Evolutionary conservation across 108 stramenopile species (phyloP).

Genomic region (Pseudonitzschia multiseries): DNA sequence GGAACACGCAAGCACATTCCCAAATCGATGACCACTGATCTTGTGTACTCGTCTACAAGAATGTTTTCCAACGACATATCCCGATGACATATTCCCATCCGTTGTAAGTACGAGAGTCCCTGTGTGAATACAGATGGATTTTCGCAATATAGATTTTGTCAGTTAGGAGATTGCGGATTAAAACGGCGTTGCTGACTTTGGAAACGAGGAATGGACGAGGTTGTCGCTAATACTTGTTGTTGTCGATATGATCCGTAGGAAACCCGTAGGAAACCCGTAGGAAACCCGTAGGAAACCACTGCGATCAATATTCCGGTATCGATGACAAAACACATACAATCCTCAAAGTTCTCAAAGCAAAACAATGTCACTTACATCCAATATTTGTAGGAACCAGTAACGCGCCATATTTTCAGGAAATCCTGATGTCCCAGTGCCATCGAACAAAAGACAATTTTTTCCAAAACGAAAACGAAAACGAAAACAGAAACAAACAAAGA

Average conservation of each 20-base stretch:
- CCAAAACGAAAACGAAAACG: neutral
- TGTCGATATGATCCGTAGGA: too few relatives aligned
- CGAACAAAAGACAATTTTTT: too few relatives aligned
- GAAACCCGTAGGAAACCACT: neutral
- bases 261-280: too few relatives aligned
- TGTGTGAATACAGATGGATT: constrained; percentile 16
- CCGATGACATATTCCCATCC: constrained; percentile 65
- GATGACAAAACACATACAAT: too few relatives aligned
- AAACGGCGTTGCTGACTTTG: neutral
- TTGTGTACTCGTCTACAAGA: constrained; percentile 58
- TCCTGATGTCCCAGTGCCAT: constrained; percentile 5
- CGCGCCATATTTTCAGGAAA: constrained; percentile 68
- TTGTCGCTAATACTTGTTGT: too few relatives aligned
- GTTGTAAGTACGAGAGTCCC: constrained; percentile 71
- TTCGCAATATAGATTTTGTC: neutral
- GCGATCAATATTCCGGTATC: too few relatives aligned
- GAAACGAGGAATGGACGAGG: too few relatives aligned
- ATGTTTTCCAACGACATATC: constrained; percentile 83
- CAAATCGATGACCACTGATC: constrained; percentile 71
- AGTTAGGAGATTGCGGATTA: too few relatives aligned
- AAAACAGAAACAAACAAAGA: neutral
- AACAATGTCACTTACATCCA: constrained; percentile 44
- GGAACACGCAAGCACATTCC: constrained; percentile 86
- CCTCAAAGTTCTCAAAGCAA: neutral
- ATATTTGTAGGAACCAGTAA: constrained; percentile 75